Base-by-base conservation (phyloP, 2,329 filamentous ascomycete genomes). In the Colletotrichum graminicola region DNA sequence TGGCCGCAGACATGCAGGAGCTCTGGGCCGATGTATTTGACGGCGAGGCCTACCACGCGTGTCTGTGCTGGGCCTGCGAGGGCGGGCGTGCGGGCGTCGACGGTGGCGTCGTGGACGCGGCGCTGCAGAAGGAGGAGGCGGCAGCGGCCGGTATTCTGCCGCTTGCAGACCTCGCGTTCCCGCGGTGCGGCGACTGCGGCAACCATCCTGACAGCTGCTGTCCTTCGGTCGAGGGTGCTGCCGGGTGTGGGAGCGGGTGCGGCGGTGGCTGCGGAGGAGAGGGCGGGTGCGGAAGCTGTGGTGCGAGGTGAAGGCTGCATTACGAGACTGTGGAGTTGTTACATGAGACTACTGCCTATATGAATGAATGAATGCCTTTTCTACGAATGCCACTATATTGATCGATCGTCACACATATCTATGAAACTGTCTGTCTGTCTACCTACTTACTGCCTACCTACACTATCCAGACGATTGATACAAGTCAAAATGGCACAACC, bases 51-150 rank as follows among this genome's bases (percentile, higher is more conserved):
- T 84, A 84, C 73, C 59, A 73, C 16, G 55, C 75, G 3, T 84
- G 82, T 47, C 72, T 75, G 3, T 82, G 80, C 61, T 82, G 81
- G 81, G 79, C 80, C 32, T 82, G 81, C 64, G 79, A 82, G 73
- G 77, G 77, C 2, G 72, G 21, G 77, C 77, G 47, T 76, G 72
- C 23, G 8, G 51, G 29, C 1, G 26, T 73, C 14, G 68, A 41
- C 5, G 43, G 26, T 5, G 52, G 71, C 3, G 62, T 72, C 4
- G 62, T 66, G 11, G 62, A 45, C 6, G 67, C 67, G 45, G 49
- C 66, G 21, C 26, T 67, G 21, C 41, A 64, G 21, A 41, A 5
- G 3, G 68, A 62, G 66, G 67, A 67, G 51, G 45, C 45, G 21
- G 45, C 45, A 8, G 21, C 32, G 47, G n/a, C n/a, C n/a, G 14